phyloP scores from a whole-genome alignment of 1,284 basidiomycete species.

The Austroboletus niveus region DNA sequence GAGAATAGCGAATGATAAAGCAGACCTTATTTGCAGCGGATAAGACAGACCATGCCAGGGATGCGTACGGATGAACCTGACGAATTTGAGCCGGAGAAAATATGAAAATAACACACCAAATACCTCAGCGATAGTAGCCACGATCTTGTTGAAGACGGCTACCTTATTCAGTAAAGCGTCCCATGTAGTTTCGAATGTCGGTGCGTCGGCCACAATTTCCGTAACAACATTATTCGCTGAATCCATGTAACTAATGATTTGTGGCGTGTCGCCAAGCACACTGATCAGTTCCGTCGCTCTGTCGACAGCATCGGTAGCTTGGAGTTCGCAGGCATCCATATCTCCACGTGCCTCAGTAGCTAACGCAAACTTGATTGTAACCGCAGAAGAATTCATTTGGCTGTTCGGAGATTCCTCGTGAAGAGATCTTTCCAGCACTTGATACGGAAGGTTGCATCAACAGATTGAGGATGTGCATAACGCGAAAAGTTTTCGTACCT shows the following conservation, averaged over 20 bases:
- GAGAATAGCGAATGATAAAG: not conserved
- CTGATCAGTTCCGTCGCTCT: not conserved
- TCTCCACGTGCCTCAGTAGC: not conserved
- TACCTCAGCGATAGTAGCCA: slow-evolving; percentile 16
- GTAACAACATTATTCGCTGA: not conserved
- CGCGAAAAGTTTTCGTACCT: slow-evolving; percentile 7
- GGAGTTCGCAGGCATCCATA: slow-evolving; percentile 4
- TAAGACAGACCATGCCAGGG: slow-evolving; percentile 22
- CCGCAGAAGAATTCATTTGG: not conserved
- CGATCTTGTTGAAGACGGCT: slow-evolving; percentile 9
- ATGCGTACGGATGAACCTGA: slow-evolving; percentile 21
- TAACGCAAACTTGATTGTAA: slow-evolving; percentile 18
- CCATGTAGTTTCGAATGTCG: slow-evolving; percentile 21
- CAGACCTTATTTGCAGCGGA: slow-evolving; percentile 21
- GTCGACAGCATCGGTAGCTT: slow-evolving; percentile 16
- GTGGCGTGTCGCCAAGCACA: not conserved
- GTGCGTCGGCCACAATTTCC: not conserved
- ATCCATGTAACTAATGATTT: not conserved
- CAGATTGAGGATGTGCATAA: not conserved
- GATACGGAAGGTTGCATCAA: not conserved
- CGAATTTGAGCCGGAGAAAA: not conserved
- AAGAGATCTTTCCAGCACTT: slow-evolving; percentile 19
- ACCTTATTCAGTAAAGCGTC: slow-evolving; percentile 14
- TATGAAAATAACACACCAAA: not conserved
- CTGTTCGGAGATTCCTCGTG: not conserved